Evolutionary conservation across 176 grass and related monocot genomes (phyloP).

Genomic region (Avena eriantha): DNA sequence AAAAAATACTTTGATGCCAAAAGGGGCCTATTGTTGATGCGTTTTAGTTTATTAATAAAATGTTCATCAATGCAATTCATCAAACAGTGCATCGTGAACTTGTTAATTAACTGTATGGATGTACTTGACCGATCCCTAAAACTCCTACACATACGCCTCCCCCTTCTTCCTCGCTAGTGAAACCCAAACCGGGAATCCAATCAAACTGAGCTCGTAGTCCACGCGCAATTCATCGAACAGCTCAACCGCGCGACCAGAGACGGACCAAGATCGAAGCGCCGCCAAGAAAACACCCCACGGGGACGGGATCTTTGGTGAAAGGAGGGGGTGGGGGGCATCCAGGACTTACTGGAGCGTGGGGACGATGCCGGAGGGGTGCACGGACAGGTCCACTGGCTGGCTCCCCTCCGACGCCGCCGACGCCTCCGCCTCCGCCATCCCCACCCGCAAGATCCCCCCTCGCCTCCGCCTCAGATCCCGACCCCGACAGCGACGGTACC

Average conservation of each 20-base stretch:
- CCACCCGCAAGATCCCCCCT: background rate
- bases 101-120: background rate
- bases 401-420: slow-evolving; percentile 54
- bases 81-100: too few species aligned
- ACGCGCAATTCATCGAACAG: background rate
- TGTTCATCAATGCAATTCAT: too few species aligned
- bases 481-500: background rate
- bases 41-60: too few species aligned
- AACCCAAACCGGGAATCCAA: background rate
- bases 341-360: slow-evolving; percentile 73
- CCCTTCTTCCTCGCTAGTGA: background rate
- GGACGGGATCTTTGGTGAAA: background rate
- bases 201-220: background rate
- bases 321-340: too few species aligned
- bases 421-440: slow-evolving; percentile 45
- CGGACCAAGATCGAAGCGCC: background rate
- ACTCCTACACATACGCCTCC: background rate
- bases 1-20: too few species aligned
- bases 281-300: background rate
- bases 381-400: slow-evolving; percentile 70
- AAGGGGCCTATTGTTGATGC: background rate
- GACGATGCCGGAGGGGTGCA: slow-evolving; percentile 76
- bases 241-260: too few species aligned
- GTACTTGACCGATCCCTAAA: background rate
- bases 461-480: background rate